Conservation (phyloP, 306 rosid genomes). For the Fragaria iinumae region DNA sequence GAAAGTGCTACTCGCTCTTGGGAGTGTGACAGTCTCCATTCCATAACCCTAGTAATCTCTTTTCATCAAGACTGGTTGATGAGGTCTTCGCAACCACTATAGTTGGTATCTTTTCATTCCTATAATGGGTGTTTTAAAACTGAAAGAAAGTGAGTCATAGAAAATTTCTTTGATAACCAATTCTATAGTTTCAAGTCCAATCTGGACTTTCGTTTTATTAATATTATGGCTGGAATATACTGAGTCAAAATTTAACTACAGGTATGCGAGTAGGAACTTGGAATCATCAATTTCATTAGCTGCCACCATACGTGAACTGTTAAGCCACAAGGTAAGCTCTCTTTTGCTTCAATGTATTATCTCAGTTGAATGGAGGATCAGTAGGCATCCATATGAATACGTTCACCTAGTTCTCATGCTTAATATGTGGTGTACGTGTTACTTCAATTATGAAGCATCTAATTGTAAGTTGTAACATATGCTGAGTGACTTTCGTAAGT, state of each 20-base stretch:
- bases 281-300: constrained; percentile 51
- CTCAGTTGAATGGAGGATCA: constrained; percentile 1
- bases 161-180: neutral
- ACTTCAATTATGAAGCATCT: neutral
- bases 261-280: constrained; percentile 43
- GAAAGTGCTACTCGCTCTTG: neutral
- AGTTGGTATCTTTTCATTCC: neutral
- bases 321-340: constrained; percentile 57
- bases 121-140: neutral
- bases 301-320: constrained; percentile 62
- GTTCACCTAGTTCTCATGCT: neutral
- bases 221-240: constrained; percentile 28
- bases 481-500: neutral
- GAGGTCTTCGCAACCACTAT: neutral
- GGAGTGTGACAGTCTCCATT: neutral
- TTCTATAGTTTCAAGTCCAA: constrained; percentile 28
- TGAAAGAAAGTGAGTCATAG: neutral
- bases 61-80: neutral
- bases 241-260: constrained; percentile 36
- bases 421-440: neutral
- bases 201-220: constrained; percentile 14
- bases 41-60: neutral
- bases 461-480: neutral
- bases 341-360: constrained; percentile 16
- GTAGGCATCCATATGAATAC: neutral